Evolutionary conservation across 2,329 filamentous ascomycete species (phyloP).

Genomic region (Teratosphaeria zuluensis): DNA sequence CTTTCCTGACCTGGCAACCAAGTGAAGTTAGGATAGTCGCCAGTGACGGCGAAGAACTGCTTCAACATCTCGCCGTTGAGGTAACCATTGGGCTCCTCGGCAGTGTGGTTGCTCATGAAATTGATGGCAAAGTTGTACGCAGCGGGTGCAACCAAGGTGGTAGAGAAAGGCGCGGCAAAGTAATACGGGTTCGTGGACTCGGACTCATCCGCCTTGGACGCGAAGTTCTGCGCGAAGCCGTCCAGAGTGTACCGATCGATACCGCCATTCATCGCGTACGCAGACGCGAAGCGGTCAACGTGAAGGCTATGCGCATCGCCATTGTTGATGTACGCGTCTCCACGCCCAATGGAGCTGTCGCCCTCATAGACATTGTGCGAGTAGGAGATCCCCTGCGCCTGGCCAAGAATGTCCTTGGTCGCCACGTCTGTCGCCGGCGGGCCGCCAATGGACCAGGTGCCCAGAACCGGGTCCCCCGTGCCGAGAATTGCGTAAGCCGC

Average conservation of each 20-base stretch:
- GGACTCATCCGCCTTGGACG: conserved; percentile 11
- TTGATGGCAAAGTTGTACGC: conserved; percentile 22
- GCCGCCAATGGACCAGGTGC: conserved; percentile 24
- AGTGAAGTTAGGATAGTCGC: conserved; percentile 14
- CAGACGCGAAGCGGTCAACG: conserved; percentile 10
- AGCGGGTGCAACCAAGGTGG: conserved; percentile 14
- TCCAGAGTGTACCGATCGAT: conserved; percentile 16
- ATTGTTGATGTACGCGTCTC: conserved; percentile 17
- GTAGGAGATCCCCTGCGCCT: conserved; percentile 15
- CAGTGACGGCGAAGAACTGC: conserved; percentile 16
- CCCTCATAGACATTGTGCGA: conserved; percentile 28
- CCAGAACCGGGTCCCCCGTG: conserved; percentile 17
- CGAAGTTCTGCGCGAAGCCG: conserved; percentile 9
- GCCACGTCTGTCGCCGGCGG: conserved; percentile 9
- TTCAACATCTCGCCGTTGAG: conserved; percentile 14
- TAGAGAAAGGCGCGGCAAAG: conserved; percentile 21
- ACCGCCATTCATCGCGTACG: conserved; percentile 9
- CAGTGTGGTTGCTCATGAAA: conserved; percentile 21
- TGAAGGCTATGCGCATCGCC: conserved; percentile 17
- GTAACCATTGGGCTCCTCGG: conserved; percentile 13
- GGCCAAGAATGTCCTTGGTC: conserved; percentile 10
- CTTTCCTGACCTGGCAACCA: conserved; percentile 17
- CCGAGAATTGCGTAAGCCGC: conserved; percentile 24
- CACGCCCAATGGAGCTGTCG: conserved; percentile 20
- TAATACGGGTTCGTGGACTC: conserved; percentile 25